Percentiles rank a stretch among this genome's conserved stretches.
These are phyloP conservation scores for Yamadazyma nakazawae DNA, from an alignment of 805 yeast species.

Conservation along the genomic window DNA sequence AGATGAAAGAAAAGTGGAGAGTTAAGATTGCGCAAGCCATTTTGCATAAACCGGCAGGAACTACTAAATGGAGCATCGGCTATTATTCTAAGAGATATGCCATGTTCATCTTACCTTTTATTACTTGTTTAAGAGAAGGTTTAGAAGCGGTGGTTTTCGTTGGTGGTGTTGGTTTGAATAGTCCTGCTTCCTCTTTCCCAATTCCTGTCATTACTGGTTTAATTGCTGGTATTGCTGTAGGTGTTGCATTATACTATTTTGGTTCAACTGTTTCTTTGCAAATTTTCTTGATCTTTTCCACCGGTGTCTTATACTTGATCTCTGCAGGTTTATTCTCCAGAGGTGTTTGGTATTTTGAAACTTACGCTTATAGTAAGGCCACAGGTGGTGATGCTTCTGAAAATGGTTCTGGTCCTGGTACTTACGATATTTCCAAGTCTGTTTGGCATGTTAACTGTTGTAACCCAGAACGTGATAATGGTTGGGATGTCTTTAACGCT, in stretches of 20 bases:
- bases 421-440: slow-evolving; percentile 72
- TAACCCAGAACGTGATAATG: slow-evolving; percentile 85
- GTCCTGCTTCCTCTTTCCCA: slow-evolving; percentile 66
- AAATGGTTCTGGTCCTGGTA: slow-evolving; percentile 90
- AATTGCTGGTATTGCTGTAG: slow-evolving; percentile 71
- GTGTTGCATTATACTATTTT: slow-evolving; percentile 70
- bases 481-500: slow-evolving; percentile 97
- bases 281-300: slow-evolving; percentile 80
- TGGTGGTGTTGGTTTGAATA: slow-evolving; percentile 41
- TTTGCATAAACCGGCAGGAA: slow-evolving; percentile 52
- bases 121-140: slow-evolving; percentile 95
- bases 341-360: slow-evolving; percentile 88
- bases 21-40: slow-evolving; percentile 86
- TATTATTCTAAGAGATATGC: slow-evolving; percentile 61
- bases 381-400: slow-evolving; percentile 97
- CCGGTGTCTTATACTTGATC: slow-evolving; percentile 84
- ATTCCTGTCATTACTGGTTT: slow-evolving; percentile 89
- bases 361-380: slow-evolving; percentile 53
- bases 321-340: slow-evolving; percentile 92
- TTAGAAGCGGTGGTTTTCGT: slow-evolving; percentile 50
- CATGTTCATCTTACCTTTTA: slow-evolving; percentile 84
- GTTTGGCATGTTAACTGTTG: slow-evolving; percentile 99
- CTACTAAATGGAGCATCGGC: slow-evolving; percentile 43
- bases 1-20: slow-evolving; percentile 97
- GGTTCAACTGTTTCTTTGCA: slow-evolving; percentile 84